Evolutionary conservation across 148 eudicot species (phyloP), one percentile per base, ranked within the genome.

Genomic region (Silene uniflora): DNA sequence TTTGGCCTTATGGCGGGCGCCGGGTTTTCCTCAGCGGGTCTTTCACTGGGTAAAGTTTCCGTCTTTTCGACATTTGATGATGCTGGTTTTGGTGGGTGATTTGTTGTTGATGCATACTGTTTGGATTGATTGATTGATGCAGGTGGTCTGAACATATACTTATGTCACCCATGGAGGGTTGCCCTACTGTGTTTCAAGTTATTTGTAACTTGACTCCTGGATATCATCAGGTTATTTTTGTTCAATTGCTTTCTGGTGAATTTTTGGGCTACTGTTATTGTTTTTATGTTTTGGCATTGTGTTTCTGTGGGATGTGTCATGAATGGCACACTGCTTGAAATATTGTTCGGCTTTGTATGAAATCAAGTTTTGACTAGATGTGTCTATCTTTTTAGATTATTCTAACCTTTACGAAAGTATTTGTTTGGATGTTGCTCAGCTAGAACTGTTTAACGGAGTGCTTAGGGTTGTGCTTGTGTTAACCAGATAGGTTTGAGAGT

Each of bases 161-260:
- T 18, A 88, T 90, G 93, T 85, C 89, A 16, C 91, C 93, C 5
- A 78, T 88, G 82, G 93, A 90, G 83, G 93, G 93, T 25, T 82
- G 86, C 78, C 91, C 93, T 18, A 83, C 86, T 12, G 84, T 77
- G 16, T 90, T 90, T 82, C 89, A 90, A 81, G 89, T 80, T 82
- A 77, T 86, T 46, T 86, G 84, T 81, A 85, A 80, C 84, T 88
- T 90, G 75, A 76, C 88, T 29, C 89, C 91, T 42, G 93, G 91
- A 39, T 81, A 77, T 82, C 89, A 88, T 74, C 83, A 90, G 91
- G 95, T 90, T 13, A 71, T 68, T 23, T 35, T 78, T n/a, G 16
- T 32, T 29, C 32, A 29, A 29, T 29, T 29, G 69, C 44, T 62
- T 71, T 27, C 10, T 70, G 18, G 14, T 21, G 22, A 16, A 39